Evolutionary conservation across 371 early-diverging fungal species (phyloP), one percentile per base, ranked within the genome.

Genomic region (Syncephalastrum monosporum): DNA sequence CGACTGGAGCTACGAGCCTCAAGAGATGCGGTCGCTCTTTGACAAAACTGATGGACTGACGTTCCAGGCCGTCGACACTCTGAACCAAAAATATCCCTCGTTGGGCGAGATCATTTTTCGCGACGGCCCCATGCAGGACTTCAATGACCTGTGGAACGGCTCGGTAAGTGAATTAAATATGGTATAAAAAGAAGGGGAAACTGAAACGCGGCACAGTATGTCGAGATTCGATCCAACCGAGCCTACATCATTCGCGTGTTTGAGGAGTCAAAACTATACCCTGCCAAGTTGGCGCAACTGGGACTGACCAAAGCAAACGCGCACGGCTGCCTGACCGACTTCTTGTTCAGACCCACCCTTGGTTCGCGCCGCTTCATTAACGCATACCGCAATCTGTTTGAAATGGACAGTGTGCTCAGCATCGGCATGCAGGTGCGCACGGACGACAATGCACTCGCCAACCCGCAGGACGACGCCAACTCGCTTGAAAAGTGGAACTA

Each of bases 341-440:
- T 48, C 49, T 48, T 73, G 12, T 73, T 73, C 57, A 59, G 65
- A 15, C 70, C 70, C 5, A 69, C 69, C 25, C 50, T 69, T 52
- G 70, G 68, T 3, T 56, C 74, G 5, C 56, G 74, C 12, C 60
- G 59, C 3, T 73, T 67, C 33, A 57, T 69, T 46, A 64, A 69
- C 42, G 65, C 65, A 5, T 73, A 67, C 47, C 56, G 49, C 23
- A n/a, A 62, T 14, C 21, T 65, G n/a, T 63, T 73, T 47, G 50
- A 64, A n/a, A 57, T 73, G 65, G 48, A 70, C 0, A 64, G 67
- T 8, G 60, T 73, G n/a, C 60, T 73, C 16, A 67, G 65, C 54
- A 67, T 73, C 53, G 74, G 68, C 15, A 56, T 71, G 42, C 72
- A 71, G 62, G 67, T 71, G 48, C 66, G 66, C 13, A 72, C 72